A percentile compares a stretch with the other conserved stretches of the same genome.
These are phyloP conservation scores for Panellus pusillus DNA, from an alignment of 768 basidiomycete genomes.

Conservation along the genomic window DNA sequence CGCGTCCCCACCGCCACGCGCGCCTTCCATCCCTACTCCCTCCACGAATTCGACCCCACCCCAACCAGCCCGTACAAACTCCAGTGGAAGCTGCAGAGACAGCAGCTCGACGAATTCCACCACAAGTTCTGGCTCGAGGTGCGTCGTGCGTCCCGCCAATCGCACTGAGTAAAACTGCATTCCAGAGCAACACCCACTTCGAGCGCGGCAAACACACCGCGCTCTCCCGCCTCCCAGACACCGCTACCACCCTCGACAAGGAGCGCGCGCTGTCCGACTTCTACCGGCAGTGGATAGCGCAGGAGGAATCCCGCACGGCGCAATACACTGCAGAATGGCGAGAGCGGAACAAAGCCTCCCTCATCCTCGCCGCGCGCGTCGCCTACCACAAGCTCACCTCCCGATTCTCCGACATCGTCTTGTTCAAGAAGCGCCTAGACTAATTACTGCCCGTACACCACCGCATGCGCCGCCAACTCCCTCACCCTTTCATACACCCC, in stretches of 20 bases:
- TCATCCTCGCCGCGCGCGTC: constrained; percentile 59
- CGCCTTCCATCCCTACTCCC: constrained; percentile 72
- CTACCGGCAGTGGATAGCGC: constrained; percentile 71
- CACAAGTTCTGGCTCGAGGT: constrained; percentile 84
- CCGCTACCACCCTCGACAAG: constrained; percentile 50
- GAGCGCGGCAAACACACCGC: constrained; percentile 64
- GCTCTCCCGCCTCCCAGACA: constrained; percentile 53
- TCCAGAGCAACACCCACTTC: constrained; percentile 79
- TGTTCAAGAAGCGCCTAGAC: constrained; percentile 21
- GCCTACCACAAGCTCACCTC: constrained; percentile 45
- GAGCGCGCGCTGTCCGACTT: constrained; percentile 75
- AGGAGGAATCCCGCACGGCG: constrained; percentile 58
- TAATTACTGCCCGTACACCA: constrained; percentile 28
- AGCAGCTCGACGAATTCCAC: constrained; percentile 73
- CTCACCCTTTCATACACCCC: constrained; percentile 63
- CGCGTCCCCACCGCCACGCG: constrained; percentile 28
- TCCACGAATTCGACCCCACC: constrained; percentile 60
- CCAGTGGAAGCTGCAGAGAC: constrained; percentile 68
- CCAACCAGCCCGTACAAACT: constrained; percentile 51
- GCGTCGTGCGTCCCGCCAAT: constrained; percentile 28
- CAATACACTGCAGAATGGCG: constrained; percentile 70
- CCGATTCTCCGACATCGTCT: constrained; percentile 30
- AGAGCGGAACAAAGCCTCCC: constrained; percentile 54
- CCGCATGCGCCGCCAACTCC: constrained; percentile 58
- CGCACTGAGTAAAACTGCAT: not conserved